A percentile compares a stretch with the other conserved stretches of the same genome.
phyloP scores from a whole-genome alignment of 139 green algal species.

The Nannochloris sp. region DNA sequence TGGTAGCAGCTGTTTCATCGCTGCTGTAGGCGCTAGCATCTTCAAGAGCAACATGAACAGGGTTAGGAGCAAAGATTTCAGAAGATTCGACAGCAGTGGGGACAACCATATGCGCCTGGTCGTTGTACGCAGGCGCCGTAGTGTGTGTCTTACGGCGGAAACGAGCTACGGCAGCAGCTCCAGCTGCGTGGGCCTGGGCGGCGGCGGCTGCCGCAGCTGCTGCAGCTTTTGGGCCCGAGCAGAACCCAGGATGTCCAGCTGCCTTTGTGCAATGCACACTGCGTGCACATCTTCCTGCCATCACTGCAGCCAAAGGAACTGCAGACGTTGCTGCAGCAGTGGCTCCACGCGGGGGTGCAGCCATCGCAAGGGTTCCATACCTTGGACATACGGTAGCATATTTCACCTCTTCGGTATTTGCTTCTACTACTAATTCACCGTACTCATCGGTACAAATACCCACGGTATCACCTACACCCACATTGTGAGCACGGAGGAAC shows the following conservation, averaged over 20 bases:
- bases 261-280: constrained; percentile 44
- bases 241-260: constrained; percentile 46
- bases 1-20: background rate
- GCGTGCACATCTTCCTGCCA: constrained; percentile 27
- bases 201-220: background rate
- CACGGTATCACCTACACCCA: constrained; percentile 50
- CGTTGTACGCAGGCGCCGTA: background rate
- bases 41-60: constrained; percentile 9
- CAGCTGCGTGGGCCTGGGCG: background rate
- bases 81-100: background rate
- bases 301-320: constrained; percentile 20
- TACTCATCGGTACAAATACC: constrained; percentile 43
- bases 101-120: background rate
- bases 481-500: constrained; percentile 27
- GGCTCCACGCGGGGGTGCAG: constrained; percentile 1
- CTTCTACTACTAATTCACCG: constrained; percentile 45
- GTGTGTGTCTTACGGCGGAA: background rate
- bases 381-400: constrained; percentile 41
- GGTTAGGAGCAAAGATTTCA: background rate
- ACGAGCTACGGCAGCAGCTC: background rate
- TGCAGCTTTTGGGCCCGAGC: constrained; percentile 32
- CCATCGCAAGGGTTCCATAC: constrained; percentile 22
- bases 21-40: background rate
- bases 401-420: constrained; percentile 30
- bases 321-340: constrained; percentile 6